These are phyloP conservation scores for Solanum clarkiae DNA, from an alignment of 257 asterid genomes.

Conservation along the genomic window DNA sequence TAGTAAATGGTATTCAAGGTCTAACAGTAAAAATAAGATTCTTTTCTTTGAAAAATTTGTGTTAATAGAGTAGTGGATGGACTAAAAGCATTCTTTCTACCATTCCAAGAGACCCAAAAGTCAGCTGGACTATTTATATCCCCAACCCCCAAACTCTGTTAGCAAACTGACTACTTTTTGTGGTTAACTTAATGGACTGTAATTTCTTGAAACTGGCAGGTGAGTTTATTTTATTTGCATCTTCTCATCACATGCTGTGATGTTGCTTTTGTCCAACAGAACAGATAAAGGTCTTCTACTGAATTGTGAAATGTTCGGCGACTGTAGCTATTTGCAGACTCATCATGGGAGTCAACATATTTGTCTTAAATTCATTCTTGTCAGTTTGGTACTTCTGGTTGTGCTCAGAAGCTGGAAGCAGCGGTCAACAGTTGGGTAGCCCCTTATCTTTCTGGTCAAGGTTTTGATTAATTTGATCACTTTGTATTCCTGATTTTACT, in stretches of 20 bases:
- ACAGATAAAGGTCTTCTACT: not conserved
- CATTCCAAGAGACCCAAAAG: not conserved
- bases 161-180: too few relatives aligned
- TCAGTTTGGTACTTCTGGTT: not conserved
- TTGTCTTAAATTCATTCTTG: not conserved
- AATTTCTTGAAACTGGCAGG: not conserved
- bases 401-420: not conserved
- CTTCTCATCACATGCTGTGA: not conserved
- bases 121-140: too few relatives aligned
- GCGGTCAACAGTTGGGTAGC: not conserved
- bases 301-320: not conserved
- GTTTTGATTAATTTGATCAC: not conserved
- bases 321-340: not conserved
- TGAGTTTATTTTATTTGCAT: not conserved
- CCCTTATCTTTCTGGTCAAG: not conserved
- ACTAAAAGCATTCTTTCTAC: not conserved
- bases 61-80: not conserved
- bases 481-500: not conserved
- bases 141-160: too few relatives aligned
- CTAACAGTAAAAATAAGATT: not conserved
- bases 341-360: not conserved
- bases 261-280: not conserved
- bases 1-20: not conserved
- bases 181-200: not conserved
- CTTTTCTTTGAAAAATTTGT: not conserved